Conservation (phyloP, 1,284 basidiomycete genomes). For the Limonomyces culmigenus region DNA sequence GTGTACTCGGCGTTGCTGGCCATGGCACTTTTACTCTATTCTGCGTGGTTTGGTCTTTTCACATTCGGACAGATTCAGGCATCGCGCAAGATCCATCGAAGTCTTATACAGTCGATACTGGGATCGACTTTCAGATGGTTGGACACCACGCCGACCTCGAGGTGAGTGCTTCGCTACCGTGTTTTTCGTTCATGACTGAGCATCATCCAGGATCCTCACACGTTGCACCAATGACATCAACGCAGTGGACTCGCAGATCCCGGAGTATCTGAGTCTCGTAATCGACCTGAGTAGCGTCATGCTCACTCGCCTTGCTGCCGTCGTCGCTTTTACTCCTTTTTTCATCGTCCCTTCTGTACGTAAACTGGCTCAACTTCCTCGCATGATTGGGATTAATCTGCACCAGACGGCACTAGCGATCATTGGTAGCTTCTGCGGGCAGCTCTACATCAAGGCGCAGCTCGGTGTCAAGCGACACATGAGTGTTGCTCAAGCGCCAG, state of each 20-base stretch:
- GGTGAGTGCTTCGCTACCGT: no score
- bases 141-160: constrained; percentile 39
- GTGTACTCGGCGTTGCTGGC: constrained; percentile 22
- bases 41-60: constrained; percentile 15
- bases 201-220: constrained; percentile 37
- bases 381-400: no score
- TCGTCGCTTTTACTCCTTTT: constrained; percentile 28
- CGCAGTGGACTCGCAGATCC: constrained; percentile 19
- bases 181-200: no score
- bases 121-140: constrained; percentile 38
- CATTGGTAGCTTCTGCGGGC: constrained; percentile 29
- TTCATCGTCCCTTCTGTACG: no score
- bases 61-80: constrained; percentile 29
- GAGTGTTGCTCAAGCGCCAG: constrained; percentile 50
- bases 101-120: constrained; percentile 37
- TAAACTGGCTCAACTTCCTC: no score
- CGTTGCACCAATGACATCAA: constrained; percentile 43
- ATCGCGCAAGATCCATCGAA: constrained; percentile 35
- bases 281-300: constrained; percentile 16
- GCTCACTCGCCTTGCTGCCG: constrained; percentile 23
- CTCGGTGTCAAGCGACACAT: constrained; percentile 64
- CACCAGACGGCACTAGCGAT: constrained; percentile 23
- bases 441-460: constrained; percentile 53
- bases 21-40: constrained; percentile 12
- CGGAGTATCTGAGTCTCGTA: constrained; percentile 10